Evolutionary conservation across 352 stramenopile genomes (phyloP), one percentile per base, ranked within the genome.

Genomic region (Phytophthora melonis): DNA sequence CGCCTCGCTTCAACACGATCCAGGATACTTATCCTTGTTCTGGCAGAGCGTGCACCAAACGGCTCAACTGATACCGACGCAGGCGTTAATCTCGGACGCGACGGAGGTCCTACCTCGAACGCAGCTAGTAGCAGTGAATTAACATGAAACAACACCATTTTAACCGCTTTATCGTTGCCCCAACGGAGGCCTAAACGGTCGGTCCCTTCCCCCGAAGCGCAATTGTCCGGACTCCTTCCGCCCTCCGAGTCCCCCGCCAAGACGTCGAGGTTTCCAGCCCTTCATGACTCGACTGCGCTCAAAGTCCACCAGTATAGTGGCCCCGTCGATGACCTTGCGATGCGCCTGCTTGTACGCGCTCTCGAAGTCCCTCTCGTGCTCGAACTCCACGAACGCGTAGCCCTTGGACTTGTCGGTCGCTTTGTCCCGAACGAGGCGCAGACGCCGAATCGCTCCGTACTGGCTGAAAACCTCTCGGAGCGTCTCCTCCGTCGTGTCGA

Each of bases 321-420:
- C 83, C 5, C 84, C 88, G 52, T 96, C 89, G 52, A 95, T 76
- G 47, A 80, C 71, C 0, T 73, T 77, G 21, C 79, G 72, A 65
- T 96, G 83, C n/a, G 82, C 75, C 11, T 78, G 64, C 43, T 74
- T 68, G 58, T 94, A 95, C 8, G 89, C 89, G 32, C 64, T 67
- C 61, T 81, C 77, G 53, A 93, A 94, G 50, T 80, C 77, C 21
- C 71, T 70, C 63, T 91, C 85, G 41, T 75, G 58, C 36, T 71
- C 75, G 58, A 91, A 96, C 63, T 93, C 87, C 27, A 96, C 70
- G 68, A 96, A 96, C 30, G 89, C 87, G 76, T 96, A 94, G 52
- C 87, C 87, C 39, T 84, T 89, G 65, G 87, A 93, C 56, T 80
- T 80, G 60, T 86, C 62, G 19, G 87, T 93, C 39, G 74, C 80